These are phyloP conservation scores for Podaxis mareebaensis DNA, from an alignment of 768 basidiomycete species.

Conservation along the genomic window DNA sequence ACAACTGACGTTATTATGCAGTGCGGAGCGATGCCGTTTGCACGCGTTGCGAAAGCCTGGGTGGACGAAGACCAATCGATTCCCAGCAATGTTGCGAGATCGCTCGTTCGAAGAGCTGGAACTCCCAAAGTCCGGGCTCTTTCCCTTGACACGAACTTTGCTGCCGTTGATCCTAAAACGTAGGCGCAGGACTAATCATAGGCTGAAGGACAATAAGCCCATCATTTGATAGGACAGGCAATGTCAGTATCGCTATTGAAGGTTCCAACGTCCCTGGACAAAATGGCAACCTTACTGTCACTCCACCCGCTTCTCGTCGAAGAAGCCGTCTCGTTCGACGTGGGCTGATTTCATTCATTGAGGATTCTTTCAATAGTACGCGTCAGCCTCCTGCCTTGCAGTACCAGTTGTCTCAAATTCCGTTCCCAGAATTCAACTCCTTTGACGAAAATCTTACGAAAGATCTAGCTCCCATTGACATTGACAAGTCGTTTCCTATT, in stretches of 20 bases:
- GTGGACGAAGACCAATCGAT: constrained; percentile 38
- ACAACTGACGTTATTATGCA: neutral
- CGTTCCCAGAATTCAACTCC: constrained; percentile 18
- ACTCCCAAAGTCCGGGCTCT: constrained; percentile 33
- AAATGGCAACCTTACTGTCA: neutral
- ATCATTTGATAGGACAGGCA: neutral
- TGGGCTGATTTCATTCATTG: neutral
- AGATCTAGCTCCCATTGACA: neutral
- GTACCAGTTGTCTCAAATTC: neutral
- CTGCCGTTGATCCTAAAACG: constrained; percentile 19
- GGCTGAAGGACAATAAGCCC: neutral
- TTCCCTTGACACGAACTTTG: constrained; percentile 34
- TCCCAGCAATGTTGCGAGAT: constrained; percentile 24
- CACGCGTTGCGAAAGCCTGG: constrained; percentile 34
- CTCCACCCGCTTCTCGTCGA: neutral
- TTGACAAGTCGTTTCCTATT: constrained; percentile 22
- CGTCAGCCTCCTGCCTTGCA: neutral
- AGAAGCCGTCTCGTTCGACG: neutral
- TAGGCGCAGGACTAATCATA: neutral
- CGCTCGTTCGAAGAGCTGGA: constrained; percentile 26
- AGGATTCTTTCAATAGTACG: constrained; percentile 4
- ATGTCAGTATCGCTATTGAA: constrained; percentile 11
- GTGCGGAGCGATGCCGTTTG: constrained; percentile 25
- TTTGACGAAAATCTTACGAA: constrained; percentile 23
- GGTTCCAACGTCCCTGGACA: constrained; percentile 18